A percentile compares a stretch with the other conserved stretches of the same genome.
Evolutionary conservation across 2,329 filamentous ascomycete species (phyloP).

Genomic region (Aspergillus ochraceus): DNA sequence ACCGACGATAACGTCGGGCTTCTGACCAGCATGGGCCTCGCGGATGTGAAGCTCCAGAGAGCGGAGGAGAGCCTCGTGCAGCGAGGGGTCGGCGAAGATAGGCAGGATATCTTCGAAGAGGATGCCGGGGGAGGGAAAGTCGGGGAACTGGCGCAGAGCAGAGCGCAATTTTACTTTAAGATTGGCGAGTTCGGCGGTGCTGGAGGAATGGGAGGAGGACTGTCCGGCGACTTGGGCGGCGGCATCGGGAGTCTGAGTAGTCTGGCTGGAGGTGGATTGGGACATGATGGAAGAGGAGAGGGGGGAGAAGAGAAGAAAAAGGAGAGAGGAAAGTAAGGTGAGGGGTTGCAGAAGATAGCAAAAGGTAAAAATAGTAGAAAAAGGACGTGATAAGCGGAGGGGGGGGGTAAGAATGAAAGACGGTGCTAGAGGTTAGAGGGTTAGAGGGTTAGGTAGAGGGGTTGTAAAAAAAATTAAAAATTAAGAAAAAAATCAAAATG

Average conservation of each 20-base stretch:
- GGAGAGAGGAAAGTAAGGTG: constrained; percentile 11
- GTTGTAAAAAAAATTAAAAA: constrained; percentile 7
- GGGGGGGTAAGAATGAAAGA: neutral
- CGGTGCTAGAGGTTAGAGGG: neutral
- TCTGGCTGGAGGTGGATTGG: constrained; percentile 29
- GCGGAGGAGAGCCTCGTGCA: constrained; percentile 75
- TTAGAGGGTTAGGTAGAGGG: neutral
- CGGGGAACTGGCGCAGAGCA: constrained; percentile 79
- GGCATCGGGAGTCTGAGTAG: constrained; percentile 36
- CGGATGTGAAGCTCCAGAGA: constrained; percentile 82
- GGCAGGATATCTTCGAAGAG: constrained; percentile 98
- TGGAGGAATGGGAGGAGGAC: constrained; percentile 47
- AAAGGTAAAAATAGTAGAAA: constrained; percentile 19
- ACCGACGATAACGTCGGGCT: constrained; percentile 87
- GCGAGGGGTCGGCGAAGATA: constrained; percentile 75
- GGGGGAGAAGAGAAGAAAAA: constrained; percentile 15
- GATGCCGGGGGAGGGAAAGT: constrained; percentile 91
- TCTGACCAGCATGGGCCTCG: constrained; percentile 59
- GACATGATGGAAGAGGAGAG: constrained; percentile 38
- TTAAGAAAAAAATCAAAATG: constrained; percentile 3
- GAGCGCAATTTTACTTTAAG: constrained; percentile 68
- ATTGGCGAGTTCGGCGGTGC: constrained; percentile 57
- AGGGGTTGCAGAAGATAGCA: constrained; percentile 13
- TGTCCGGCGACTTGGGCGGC: constrained; percentile 44
- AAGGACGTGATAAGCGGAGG: constrained; percentile 17